Base-by-base conservation (phyloP, 179 eudicot species). In the Heliamphora pulchella region DNA sequence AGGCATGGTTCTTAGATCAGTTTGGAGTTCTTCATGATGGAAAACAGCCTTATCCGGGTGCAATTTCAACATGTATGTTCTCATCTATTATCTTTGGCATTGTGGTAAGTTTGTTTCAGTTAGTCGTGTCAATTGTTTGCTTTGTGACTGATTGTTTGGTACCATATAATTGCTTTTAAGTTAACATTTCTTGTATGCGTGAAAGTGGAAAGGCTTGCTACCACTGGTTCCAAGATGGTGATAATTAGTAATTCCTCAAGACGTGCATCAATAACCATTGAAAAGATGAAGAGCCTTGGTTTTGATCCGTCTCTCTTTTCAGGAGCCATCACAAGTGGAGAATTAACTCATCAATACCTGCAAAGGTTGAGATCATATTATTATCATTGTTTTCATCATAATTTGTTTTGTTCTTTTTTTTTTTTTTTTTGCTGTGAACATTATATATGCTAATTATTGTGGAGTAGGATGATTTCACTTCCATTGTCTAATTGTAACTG, bases 1-100 rank as follows among this genome's bases (percentile, higher is more conserved):
- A 94, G 98, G 97, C 97, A 47, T 95, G 98, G 98, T 86, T 95
- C 54, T 71, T 95, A 81, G 98, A 95, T 80, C 98, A 95, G 82
- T 95, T 95, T 87, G 98, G 98, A 77, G 98, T 95, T 79, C 95
- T 95, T 79, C 98, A 95, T 66, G 98, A 95, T 85, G 98, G 98
- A 61, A 93, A 93, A 82, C 91, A 88, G 81, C 91, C 98, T 44
- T 95, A 95, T 82, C 97, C 97, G 3, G 97, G 97, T 74, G 98
- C 97, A 80, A 85, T 91, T 77, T 85, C 89, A 54, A 86, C 98
- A 80, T 87, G 98, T 94, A 91, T 79, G 93, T 87, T 83, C 76
- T 84, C 68, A 81, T 81, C 83, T 81, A 77, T 86, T 81, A 79
- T 71, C 68, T 82, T 79, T 80, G n/a, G 71, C 72, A 74, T 78